These are phyloP conservation scores for Rhizopogon roseolus DNA, from an alignment of 768 basidiomycete species.

Conservation along the genomic window DNA sequence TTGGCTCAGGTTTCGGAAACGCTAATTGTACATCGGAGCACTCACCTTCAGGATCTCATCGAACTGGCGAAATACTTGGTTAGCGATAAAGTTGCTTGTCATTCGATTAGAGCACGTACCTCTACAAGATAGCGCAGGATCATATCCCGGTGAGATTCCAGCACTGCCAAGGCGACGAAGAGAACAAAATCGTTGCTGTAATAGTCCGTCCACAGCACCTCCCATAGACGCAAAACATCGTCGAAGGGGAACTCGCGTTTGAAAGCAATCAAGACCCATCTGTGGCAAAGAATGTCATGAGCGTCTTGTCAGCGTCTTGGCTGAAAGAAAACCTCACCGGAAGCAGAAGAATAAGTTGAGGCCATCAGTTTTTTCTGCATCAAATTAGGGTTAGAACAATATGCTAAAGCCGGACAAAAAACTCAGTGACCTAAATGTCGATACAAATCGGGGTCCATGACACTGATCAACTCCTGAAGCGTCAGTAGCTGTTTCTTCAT, in stretches of 20 bases:
- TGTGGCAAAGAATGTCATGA: slow-evolving; percentile 20
- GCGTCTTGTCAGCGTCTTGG: not conserved
- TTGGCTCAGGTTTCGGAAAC: not conserved
- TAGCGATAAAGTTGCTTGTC: not conserved
- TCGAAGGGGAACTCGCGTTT: slow-evolving; percentile 96
- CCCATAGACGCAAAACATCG: slow-evolving; percentile 89
- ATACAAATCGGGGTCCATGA: slow-evolving; percentile 96
- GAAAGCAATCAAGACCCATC: slow-evolving; percentile 90
- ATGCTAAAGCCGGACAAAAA: not conserved
- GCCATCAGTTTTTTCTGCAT: slow-evolving; percentile 78
- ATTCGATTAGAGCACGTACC: slow-evolving; percentile 36
- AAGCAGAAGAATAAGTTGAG: slow-evolving; percentile 98
- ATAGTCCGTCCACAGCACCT: slow-evolving; percentile 89
- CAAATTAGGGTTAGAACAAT: not conserved
- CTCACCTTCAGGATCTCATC: slow-evolving; percentile 73
- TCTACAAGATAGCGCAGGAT: slow-evolving; percentile 93
- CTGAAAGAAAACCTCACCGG: slow-evolving; percentile 50
- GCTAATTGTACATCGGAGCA: slow-evolving; percentile 4
- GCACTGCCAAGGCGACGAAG: slow-evolving; percentile 89
- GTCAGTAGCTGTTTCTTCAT: slow-evolving; percentile 94
- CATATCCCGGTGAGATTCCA: slow-evolving; percentile 94
- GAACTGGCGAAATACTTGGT: slow-evolving; percentile 42
- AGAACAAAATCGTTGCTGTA: slow-evolving; percentile 87
- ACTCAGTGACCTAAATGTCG: slow-evolving; percentile 66
- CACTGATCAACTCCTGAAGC: slow-evolving; percentile 82